phyloP scores from a whole-genome alignment of 495 filamentous ascomycete species.

The Staphylotrichum longicolle region DNA sequence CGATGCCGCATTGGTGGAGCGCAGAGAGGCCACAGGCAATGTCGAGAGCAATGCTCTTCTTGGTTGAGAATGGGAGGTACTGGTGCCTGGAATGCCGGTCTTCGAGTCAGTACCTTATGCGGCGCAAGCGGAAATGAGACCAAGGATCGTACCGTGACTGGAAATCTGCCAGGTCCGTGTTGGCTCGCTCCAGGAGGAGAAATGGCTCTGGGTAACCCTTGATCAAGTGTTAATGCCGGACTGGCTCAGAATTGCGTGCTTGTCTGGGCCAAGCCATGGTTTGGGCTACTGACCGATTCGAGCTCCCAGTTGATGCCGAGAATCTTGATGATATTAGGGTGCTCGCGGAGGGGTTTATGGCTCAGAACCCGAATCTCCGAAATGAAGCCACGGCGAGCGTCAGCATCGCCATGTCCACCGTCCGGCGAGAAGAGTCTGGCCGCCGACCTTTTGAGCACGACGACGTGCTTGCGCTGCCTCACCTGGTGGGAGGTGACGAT shows the following conservation, averaged over 20 bases:
- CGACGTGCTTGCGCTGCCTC: neutral
- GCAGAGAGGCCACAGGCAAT: neutral
- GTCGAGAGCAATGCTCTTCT: neutral
- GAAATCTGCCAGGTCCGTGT: neutral
- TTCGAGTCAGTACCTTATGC: slow-evolving; percentile 1
- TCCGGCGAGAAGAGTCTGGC: neutral
- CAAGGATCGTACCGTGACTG: neutral
- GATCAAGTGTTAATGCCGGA: neutral
- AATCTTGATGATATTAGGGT: slow-evolving; percentile 1
- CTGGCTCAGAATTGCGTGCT: neutral
- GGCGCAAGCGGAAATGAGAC: neutral
- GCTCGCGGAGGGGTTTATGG: neutral
- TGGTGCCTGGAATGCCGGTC: slow-evolving; percentile 13
- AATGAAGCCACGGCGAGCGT: neutral
- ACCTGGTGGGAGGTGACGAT: neutral
- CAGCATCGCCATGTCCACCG: neutral
- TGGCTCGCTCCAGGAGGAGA: neutral
- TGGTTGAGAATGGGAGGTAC: neutral
- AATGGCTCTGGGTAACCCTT: slow-evolving; percentile 2
- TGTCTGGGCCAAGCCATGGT: neutral
- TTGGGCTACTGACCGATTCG: neutral
- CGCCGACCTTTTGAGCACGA: neutral
- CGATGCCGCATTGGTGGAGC: neutral
- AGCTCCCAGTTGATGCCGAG: slow-evolving; percentile 2
- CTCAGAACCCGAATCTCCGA: slow-evolving; percentile 4